Base-by-base conservation (phyloP, 495 filamentous ascomycete genomes). In the Terfezia claveryi region DNA sequence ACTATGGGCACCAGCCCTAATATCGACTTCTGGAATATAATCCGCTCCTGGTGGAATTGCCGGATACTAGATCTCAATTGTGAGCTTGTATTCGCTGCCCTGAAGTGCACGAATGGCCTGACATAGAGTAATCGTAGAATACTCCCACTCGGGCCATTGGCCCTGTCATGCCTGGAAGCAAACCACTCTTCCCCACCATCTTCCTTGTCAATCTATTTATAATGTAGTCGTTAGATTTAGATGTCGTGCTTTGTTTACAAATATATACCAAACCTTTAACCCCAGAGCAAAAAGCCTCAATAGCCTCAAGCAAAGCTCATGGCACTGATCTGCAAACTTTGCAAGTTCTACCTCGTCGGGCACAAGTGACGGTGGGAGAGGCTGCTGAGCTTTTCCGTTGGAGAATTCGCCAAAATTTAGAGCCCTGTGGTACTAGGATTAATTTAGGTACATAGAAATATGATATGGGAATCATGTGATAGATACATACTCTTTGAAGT, bases 341-440 rank as follows among this genome's bases (percentile, higher is more conserved):
- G 70, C 64, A 57, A 95, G 74, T 10, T 80, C 70, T 9, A 70
- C 56, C 63, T 83, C 75, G 57, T 81, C 67, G 8, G 74, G 54
- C 23, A 67, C 59, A n/a, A 98, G 76, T 10, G 74, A 68, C 20
- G 70, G 63, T 0, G 89, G 85, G 9, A 95, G 72, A 36, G 84
- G 81, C 65, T 95, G 91, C 56, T 86, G 81, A 36, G 85, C 76
- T 68, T 84, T 80, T 64, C 75, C 73, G 58, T 80, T 58, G 50
- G 69, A 50, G 68, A 88, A 93, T 67, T 83, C 77, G 62, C 83
- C 85, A 52, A 98, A 80, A 69, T 98, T 98, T 73, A 98, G 84
- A 49, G 82, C 85, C 73, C 88, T 93, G 59, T 20, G 32, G 55
- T 32, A 1, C 4, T 7, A 32, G 27, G 27, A 32, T 32, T 32